Base-by-base conservation (phyloP, 1,284 basidiomycete species). In the Paramarasmius palmivorus region DNA sequence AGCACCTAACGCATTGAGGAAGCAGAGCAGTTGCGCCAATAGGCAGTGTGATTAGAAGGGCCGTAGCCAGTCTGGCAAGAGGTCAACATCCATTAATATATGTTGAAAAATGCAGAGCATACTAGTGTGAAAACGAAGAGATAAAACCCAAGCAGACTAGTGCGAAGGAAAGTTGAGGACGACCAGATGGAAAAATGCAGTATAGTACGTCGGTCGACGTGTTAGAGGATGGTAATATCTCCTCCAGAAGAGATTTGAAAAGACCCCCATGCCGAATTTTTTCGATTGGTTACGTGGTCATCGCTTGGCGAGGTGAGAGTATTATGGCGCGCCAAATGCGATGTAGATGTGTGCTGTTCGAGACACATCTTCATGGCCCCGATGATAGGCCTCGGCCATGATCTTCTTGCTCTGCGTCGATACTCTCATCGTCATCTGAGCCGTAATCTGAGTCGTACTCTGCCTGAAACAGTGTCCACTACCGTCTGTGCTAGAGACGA, bases 61-160 rank as follows among this genome's bases (percentile, higher is more conserved):
- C 88, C 23, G 89, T 91, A n/a, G 8, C 89, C 89, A 1, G 83
- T 78, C 88, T 90, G 61, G n/a, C n/a, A 55, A 36, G 3, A 20
- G 25, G 50, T 15, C 25, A 57, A 36, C 52, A 12, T 49, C 32
- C 49, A 35, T 20, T n/a, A 34, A 40, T n/a, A n/a, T n/a, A n/a
- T n/a, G n/a, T n/a, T n/a, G n/a, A n/a, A n/a, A n/a, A n/a, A 37
- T 4, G 4, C 23, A 49, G 32, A 23, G 75, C 84, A 62, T 61
- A 90, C 88, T 68, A 92, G 67, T 1, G 89, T 91, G 62, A 90
- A 87, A 20, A 88, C 82, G 59, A 92, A 89, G 5, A 89, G 73
- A 65, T 83, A 91, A 4, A n/a, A 90, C 63, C 84, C 86, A 91
- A 14, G 87, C 84, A 17, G 73, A n/a, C 62, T 52, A 92, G 69